Base-by-base conservation (phyloP, 1,284 basidiomycete genomes). In the Trametes sp. region DNA sequence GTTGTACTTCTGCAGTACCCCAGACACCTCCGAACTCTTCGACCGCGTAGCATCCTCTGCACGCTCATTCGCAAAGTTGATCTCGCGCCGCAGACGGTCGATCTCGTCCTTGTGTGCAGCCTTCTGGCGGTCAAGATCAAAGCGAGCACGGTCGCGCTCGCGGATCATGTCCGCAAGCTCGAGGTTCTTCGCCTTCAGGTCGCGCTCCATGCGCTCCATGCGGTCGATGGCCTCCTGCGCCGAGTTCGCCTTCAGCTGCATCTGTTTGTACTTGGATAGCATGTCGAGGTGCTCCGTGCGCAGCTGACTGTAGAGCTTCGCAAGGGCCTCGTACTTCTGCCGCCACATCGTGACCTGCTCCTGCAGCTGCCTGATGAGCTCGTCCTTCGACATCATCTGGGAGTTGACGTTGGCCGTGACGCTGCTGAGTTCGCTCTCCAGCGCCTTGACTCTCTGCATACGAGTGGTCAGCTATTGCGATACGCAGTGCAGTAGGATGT, bases 121-220 rank as follows among this genome's bases (percentile, higher is more conserved):
- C 79, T 98, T 98, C 76, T 96, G 85, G 42, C 98, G 86, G 76
- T 99, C 98, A n/a, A 98, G 82, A 70, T 99, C 98, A 74, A 98
- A 98, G 46, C 98, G 84, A 33, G 97, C 96, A 64, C 97, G 87
- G 76, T 99, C 98, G 41, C 98, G 89, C 78, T 99, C 98, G 57
- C 97, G 88, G 70, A 99, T 93, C 98, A 99, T 99, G 75, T 99
- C 98, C 29, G 97, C 97, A 35, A 99, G 82, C 77, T 99, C 98
- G 60, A 99, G 80, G 75, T 98, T 99, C 87, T 99, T 99, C 44
- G 95, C 85, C 81, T 99, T 99, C 72, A 98, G 84, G 76, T 99
- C 98, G 38, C 96, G 84, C 76, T 99, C 98, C 96, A 99, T 99
- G 63, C 96, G 85, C 78, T 99, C 98, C 96, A 99, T 98, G 73